Percentiles rank a stretch among this genome's conserved stretches.
phyloP scores from a whole-genome alignment of 257 asterid species.

The Solanum gracilifrons region DNA sequence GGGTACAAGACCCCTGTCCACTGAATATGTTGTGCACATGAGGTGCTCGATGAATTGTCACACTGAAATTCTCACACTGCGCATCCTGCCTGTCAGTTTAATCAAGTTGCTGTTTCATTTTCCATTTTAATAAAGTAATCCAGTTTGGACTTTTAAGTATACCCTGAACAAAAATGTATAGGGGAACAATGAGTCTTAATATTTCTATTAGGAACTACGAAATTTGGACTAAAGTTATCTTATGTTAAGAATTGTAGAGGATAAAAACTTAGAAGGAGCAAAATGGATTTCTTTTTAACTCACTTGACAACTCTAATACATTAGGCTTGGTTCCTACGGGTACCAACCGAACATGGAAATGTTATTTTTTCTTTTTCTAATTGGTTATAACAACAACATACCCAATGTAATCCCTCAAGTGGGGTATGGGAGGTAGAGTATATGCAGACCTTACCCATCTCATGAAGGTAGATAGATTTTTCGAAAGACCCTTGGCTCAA shows the following conservation, averaged over 20 bases:
- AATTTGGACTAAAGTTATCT: too few relatives aligned
- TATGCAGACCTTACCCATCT: too few relatives aligned
- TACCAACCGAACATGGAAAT: neutral
- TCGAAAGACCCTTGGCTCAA: too few relatives aligned
- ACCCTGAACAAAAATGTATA: neutral
- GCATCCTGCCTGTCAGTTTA: neutral
- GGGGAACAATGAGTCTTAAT: neutral
- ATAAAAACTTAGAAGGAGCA: neutral
- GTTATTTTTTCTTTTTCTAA: neutral
- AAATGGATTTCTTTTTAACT: neutral
- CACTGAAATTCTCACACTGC: neutral
- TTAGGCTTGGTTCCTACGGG: neutral
- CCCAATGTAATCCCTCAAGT: too few relatives aligned
- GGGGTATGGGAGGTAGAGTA: too few relatives aligned
- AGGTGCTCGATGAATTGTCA: neutral
- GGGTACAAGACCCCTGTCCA: neutral
- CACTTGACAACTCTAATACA: neutral
- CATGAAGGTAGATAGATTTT: too few relatives aligned
- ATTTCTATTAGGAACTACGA: neutral
- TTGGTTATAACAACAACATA: too few relatives aligned
- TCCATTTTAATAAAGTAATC: neutral
- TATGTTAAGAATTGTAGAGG: neutral
- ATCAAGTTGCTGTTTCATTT: neutral
- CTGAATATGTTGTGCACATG: neutral
- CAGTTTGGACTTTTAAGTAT: neutral